These are phyloP conservation scores for Ceratobasidium papillatum DNA, from an alignment of 1,284 basidiomycete species.

Conservation along the genomic window DNA sequence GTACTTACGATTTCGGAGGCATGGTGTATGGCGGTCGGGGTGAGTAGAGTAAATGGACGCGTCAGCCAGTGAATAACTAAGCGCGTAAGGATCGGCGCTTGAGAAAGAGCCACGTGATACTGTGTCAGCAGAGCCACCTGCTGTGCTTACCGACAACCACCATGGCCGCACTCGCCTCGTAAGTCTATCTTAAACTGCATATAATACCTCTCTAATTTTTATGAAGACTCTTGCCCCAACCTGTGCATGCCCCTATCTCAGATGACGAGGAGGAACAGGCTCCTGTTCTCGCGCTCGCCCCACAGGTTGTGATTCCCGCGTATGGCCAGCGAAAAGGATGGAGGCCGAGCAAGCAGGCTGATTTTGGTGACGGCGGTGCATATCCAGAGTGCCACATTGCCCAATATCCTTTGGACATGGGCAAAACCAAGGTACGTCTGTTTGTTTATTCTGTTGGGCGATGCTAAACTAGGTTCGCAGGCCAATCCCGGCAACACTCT, in stretches of 20 bases:
- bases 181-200: constrained; percentile 49
- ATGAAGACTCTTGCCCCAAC: constrained; percentile 70
- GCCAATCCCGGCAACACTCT: constrained; percentile 90
- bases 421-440: constrained; percentile 83
- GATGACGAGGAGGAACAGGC: constrained; percentile 66
- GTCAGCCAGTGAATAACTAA: constrained; percentile 38
- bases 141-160: constrained; percentile 43
- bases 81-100: constrained; percentile 9
- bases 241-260: constrained; percentile 63
- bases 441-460: background rate
- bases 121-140: constrained; percentile 33
- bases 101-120: constrained; percentile 42
- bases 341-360: constrained; percentile 83
- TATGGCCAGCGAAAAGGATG: constrained; percentile 89
- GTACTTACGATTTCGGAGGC: constrained; percentile 79
- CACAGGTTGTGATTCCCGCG: constrained; percentile 69
- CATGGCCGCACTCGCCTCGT: constrained; percentile 72
- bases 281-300: constrained; percentile 55
- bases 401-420: constrained; percentile 96
- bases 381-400: constrained; percentile 98
- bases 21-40: constrained; percentile 55
- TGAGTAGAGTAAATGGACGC: constrained; percentile 46
- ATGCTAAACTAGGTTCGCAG: constrained; percentile 54
- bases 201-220: background rate
- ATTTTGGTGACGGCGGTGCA: constrained; percentile 93